Evolutionary conservation across 176 grass and related monocot genomes (phyloP), one percentile per base, ranked within the genome.

Genomic region (Saccharum spontaneum): DNA sequence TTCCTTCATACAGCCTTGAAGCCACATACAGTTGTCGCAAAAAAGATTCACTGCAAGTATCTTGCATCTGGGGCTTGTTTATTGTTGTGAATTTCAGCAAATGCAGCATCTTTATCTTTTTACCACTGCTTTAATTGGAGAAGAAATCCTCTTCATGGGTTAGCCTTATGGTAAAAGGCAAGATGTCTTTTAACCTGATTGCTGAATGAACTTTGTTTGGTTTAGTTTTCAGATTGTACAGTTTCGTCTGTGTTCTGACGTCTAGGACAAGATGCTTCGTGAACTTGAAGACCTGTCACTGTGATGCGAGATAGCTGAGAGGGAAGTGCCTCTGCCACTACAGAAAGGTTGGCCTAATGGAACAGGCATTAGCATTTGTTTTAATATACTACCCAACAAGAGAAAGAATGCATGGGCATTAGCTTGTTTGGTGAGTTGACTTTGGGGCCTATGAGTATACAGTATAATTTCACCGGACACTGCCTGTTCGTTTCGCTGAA

Each of bases 1-100:
- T 90, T 46, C 64, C 72, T 85, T 77, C 30, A 57, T 71, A 82
- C 63, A 77, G 23, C 31, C 37, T 24, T 33, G 3, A 86, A 70
- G 82, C 71, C 30, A 85, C 7, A 24, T 45, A 45, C n/a, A 20
- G 30, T 13, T 2, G 28, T 23, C 28, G 4, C n/a, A 1, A 13
- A 45, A 3, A 79, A 11, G 22, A 40, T 6, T 41, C 3, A 18
- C 55, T 18, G 31, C 33, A 20, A 38, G 2, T 22, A 54, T 23
- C 22, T 22, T 77, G 12, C 31, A 22, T 69, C 30, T 59, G 36
- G 12, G 10, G 3, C 31, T 33, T 49, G 73, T 28, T 83, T 43
- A 17, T 84, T 79, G 11, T 5, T 26, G 26, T 15, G 26, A 6
- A 54, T 37, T 22, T 55, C 1, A 54, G 2, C 17, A 54, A 54